A percentile compares a stretch with the other conserved stretches of the same genome.
Conservation (phyloP, 768 basidiomycete species). For the Udeniomyces megalosporus region DNA sequence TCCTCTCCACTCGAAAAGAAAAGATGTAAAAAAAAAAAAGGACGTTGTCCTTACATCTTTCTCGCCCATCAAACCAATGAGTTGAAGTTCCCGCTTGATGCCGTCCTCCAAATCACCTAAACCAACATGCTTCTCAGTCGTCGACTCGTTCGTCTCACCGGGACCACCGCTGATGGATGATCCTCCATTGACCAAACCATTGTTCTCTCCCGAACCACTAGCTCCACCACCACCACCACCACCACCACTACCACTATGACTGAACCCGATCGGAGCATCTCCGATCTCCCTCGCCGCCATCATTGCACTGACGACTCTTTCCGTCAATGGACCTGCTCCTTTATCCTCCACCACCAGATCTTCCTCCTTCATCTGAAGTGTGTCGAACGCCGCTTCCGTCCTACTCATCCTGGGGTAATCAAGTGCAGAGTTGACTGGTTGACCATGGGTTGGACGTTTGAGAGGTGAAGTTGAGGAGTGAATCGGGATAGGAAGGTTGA, state of each 20-base stretch:
- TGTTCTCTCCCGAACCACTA: neutral
- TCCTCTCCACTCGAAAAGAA: too few species aligned
- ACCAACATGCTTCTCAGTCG: neutral
- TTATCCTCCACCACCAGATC: slow-evolving; percentile 56
- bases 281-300: slow-evolving; percentile 5
- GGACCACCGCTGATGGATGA: neutral
- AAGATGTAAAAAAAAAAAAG: neutral
- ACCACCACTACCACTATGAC: neutral
- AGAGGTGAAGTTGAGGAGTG: neutral
- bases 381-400: slow-evolving; percentile 33
- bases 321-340: slow-evolving; percentile 75
- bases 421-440: neutral
- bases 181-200: neutral
- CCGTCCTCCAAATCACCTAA: slow-evolving; percentile 32
- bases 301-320: slow-evolving; percentile 38
- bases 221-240: neutral
- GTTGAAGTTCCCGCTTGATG: slow-evolving; percentile 31
- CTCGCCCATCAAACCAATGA: slow-evolving; percentile 36
- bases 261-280: slow-evolving; percentile 1
- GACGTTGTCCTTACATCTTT: slow-evolving; percentile 46
- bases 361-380: slow-evolving; percentile 49
- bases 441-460: neutral
- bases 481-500: neutral
- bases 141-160: slow-evolving; percentile 43
- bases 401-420: neutral